Conservation (phyloP, 2,329 filamentous ascomycete species). For the Ramularia collo-cygni region DNA sequence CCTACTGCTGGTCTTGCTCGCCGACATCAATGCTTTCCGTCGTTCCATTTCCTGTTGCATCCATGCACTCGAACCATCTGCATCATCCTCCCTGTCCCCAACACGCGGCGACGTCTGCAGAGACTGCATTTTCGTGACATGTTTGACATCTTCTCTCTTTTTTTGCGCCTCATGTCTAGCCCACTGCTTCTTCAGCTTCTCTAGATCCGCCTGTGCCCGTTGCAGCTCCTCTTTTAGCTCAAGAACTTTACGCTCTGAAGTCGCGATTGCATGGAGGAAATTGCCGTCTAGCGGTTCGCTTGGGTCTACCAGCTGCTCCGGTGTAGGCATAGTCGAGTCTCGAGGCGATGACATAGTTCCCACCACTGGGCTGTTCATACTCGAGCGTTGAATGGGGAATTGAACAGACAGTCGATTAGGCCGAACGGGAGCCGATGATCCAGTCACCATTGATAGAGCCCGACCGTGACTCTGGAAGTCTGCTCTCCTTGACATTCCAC, state of each 20-base stretch:
- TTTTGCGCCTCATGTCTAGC: slow-evolving; percentile 67
- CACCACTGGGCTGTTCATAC: slow-evolving; percentile 27
- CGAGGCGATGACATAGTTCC: slow-evolving; percentile 27
- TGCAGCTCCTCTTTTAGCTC: slow-evolving; percentile 86
- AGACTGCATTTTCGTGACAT: slow-evolving; percentile 53
- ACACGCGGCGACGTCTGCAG: slow-evolving; percentile 38
- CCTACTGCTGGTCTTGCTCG: slow-evolving; percentile 41
- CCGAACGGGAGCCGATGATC: slow-evolving; percentile 13
- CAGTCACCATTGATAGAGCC: slow-evolving; percentile 22
- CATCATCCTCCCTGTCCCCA: slow-evolving; percentile 9
- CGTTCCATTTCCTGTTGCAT: slow-evolving; percentile 61
- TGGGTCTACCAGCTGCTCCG: slow-evolving; percentile 36
- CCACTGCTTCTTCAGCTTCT: slow-evolving; percentile 76
- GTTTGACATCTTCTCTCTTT: slow-evolving; percentile 62
- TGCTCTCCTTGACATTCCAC: slow-evolving; percentile 10
- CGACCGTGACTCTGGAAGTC: slow-evolving; percentile 26
- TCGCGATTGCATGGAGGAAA: slow-evolving; percentile 83
- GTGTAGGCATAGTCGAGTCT: slow-evolving; percentile 15
- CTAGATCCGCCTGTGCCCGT: slow-evolving; percentile 71
- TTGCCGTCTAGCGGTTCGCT: slow-evolving; percentile 35
- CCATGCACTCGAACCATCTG: slow-evolving; percentile 38
- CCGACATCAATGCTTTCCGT: slow-evolving; percentile 58
- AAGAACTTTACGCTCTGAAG: slow-evolving; percentile 83
- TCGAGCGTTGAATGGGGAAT: slow-evolving; percentile 40
- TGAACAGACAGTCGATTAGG: slow-evolving; percentile 43